A percentile compares a stretch with the other conserved stretches of the same genome.
These are phyloP conservation scores for Alternaria arborescens DNA, from an alignment of 2,329 filamentous ascomycete genomes.

Conservation along the genomic window DNA sequence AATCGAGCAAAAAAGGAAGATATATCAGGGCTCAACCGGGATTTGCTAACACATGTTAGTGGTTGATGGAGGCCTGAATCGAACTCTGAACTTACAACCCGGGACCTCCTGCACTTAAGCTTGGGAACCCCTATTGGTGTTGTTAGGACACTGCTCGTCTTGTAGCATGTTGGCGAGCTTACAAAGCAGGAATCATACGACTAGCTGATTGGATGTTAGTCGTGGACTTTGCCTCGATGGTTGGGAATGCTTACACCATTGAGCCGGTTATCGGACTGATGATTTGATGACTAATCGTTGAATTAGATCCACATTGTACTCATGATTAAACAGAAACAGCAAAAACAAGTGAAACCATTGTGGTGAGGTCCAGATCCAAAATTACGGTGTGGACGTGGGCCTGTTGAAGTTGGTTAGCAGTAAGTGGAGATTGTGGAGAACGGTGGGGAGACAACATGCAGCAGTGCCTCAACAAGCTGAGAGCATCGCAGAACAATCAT, in stretches of 20 bases:
- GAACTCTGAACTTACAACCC: constrained; percentile 16
- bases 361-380: not conserved
- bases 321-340: no score
- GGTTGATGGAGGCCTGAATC: not conserved
- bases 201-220: constrained; percentile 18
- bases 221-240: no score
- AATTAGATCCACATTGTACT: no score
- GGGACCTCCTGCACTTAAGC: constrained; percentile 37
- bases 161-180: not conserved
- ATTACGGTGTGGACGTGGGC: not conserved
- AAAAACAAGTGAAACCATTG: no score
- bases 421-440: constrained; percentile 9
- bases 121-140: not conserved
- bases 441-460: not conserved
- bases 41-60: constrained; percentile 12
- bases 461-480: not conserved
- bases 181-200: constrained; percentile 45
- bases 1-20: not conserved
- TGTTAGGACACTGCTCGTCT: not conserved
- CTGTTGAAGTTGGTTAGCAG: not conserved
- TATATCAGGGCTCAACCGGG: constrained; percentile 17
- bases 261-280: not conserved
- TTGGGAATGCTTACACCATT: not conserved
- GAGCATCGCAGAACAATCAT: not conserved
- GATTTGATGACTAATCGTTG: not conserved